A percentile compares a stretch with the other conserved stretches of the same genome.
These are phyloP conservation scores for Cyathus striatus DNA, from an alignment of 768 basidiomycete genomes.

Conservation along the genomic window DNA sequence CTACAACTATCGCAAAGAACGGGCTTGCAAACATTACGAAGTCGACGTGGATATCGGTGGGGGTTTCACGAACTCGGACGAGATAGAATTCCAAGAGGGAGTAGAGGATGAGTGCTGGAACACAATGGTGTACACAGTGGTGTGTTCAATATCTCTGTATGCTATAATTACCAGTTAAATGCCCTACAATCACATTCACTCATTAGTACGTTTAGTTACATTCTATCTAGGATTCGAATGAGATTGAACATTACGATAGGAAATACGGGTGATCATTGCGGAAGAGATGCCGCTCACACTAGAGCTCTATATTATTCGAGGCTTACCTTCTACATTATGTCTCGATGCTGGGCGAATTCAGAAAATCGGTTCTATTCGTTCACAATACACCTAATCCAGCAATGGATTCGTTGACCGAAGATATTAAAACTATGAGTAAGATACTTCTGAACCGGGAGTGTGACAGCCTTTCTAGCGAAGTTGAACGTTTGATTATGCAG, in stretches of 20 bases:
- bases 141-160: no score
- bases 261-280: conserved; percentile 39
- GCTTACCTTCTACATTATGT: conserved; percentile 57
- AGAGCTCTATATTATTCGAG: conserved; percentile 51
- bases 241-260: conserved; percentile 24
- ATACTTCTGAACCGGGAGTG: conserved; percentile 41
- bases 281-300: conserved; percentile 41
- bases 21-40: conserved; percentile 26
- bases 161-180: no score
- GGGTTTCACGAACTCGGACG: conserved; percentile 26
- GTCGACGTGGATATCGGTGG: conserved; percentile 36
- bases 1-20: conserved; percentile 18
- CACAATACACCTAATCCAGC: conserved; percentile 46
- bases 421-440: conserved; percentile 20
- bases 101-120: conserved; percentile 26
- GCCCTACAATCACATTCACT: conserved; percentile 47
- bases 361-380: conserved; percentile 47
- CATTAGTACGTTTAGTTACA: conserved; percentile 30
- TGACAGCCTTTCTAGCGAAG: conserved; percentile 42
- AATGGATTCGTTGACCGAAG: conserved; percentile 29
- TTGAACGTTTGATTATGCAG: conserved; percentile 35
- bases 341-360: conserved; percentile 50
- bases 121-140: conserved; percentile 17
- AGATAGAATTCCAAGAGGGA: conserved; percentile 8
- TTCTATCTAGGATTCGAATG: not conserved